Conservation (phyloP, 2,329 filamentous ascomycete species). For the Colletotrichum sp. region DNA sequence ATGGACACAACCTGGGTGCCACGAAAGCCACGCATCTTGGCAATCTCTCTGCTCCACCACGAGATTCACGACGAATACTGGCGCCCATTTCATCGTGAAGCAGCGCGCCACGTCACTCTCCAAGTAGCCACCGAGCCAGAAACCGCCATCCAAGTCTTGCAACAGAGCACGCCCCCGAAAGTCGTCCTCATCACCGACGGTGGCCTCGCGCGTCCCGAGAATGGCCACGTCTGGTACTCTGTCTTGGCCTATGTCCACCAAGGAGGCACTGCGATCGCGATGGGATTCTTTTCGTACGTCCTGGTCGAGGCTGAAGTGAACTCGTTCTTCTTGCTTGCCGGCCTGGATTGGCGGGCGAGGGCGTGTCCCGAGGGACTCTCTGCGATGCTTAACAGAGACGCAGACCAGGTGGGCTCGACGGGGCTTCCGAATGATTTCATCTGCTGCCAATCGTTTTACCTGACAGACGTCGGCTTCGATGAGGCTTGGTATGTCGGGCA, state of each 20-base stretch:
- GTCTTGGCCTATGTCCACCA: background rate
- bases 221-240: background rate
- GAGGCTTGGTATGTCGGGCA: background rate
- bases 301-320: background rate
- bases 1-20: background rate
- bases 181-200: background rate
- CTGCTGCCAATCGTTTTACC: background rate
- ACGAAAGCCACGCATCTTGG: background rate
- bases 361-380: background rate
- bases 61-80: background rate
- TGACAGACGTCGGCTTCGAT: background rate
- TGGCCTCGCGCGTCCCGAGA: background rate
- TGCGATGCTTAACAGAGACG: background rate
- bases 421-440: background rate
- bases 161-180: background rate
- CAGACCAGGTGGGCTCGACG: background rate
- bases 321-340: background rate
- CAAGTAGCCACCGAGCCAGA: background rate
- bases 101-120: slow-evolving; percentile 1
- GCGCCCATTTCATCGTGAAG: background rate
- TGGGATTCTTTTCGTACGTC: background rate
- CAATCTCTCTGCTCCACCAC: background rate
- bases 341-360: background rate
- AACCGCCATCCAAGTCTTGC: background rate
- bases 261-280: background rate